A percentile compares a stretch with the other conserved stretches of the same genome.
phyloP scores from a whole-genome alignment of 148 eudicot species.

The Camellia sinensis region DNA sequence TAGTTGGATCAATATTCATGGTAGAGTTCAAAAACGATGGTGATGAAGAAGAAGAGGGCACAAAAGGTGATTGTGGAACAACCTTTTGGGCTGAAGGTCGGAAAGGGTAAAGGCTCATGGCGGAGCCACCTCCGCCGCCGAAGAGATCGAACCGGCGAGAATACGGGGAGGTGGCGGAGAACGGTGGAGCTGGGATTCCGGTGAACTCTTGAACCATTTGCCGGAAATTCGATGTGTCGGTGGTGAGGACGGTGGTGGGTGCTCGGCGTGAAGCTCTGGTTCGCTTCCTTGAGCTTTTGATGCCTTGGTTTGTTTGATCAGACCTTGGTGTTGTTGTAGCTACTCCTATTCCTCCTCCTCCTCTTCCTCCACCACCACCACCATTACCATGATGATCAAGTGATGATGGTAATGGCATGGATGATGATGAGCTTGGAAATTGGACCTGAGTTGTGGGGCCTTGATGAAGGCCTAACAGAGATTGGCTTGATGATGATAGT shows the following conservation, averaged over 20 bases:
- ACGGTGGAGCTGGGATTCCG: constrained; percentile 50
- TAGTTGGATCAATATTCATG: background rate
- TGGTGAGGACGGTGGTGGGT: constrained; percentile 58
- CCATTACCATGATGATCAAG: background rate
- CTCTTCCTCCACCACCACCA: background rate
- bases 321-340: background rate
- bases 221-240: constrained; percentile 54
- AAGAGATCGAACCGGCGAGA: constrained; percentile 44
- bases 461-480: background rate
- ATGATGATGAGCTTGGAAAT: background rate
- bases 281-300: constrained; percentile 42
- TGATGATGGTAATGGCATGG: background rate
- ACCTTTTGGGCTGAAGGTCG: constrained; percentile 36
- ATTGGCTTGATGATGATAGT: constrained; percentile 1
- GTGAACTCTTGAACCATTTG: constrained; percentile 65
- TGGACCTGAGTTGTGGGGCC: background rate
- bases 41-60: constrained; percentile 20
- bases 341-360: too few relatives aligned
- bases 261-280: constrained; percentile 55
- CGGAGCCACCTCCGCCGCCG: constrained; percentile 3
- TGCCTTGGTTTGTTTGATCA: background rate
- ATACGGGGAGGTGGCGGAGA: constrained; percentile 23
- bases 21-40: constrained; percentile 8
- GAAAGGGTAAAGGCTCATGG: constrained; percentile 28
- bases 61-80: constrained; percentile 14